A percentile compares a stretch with the other conserved stretches of the same genome.
Evolutionary conservation across 78 protist species (phyloP).

Genomic region (Dictyostelium intermedium): DNA sequence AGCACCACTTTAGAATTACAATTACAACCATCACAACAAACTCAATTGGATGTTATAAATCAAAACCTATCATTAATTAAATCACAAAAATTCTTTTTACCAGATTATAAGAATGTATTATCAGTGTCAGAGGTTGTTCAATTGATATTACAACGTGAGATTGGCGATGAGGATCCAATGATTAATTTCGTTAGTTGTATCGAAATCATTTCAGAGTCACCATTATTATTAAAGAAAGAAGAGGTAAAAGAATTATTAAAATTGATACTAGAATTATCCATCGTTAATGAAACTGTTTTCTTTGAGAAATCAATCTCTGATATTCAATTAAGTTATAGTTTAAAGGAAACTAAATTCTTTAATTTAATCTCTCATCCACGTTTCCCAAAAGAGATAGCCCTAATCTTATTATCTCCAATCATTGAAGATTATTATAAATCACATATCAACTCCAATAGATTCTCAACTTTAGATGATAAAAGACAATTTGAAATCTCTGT

Average conservation of each 20-base stretch:
- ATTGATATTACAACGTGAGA: neutral
- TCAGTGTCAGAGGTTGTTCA: neutral
- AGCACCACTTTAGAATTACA: neutral
- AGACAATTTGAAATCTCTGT: constrained; percentile 8
- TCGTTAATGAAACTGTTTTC: neutral
- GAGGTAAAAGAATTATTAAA: neutral
- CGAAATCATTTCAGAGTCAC: constrained; percentile 25
- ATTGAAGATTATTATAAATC: neutral
- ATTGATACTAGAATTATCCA: neutral
- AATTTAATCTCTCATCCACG: neutral
- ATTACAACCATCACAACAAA: constrained; percentile 15
- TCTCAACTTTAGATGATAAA: neutral
- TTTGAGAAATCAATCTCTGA: constrained; percentile 16
- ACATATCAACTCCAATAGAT: neutral
- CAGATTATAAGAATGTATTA: neutral
- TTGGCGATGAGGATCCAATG: neutral
- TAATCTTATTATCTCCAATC: neutral
- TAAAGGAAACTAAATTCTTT: neutral
- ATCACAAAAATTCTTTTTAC: constrained; percentile 33
- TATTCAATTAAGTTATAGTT: neutral
- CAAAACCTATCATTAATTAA: constrained; percentile 18
- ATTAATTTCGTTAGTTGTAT: neutral
- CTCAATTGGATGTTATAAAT: neutral
- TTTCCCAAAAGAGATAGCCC: neutral
- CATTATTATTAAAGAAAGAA: constrained; percentile 1